Conservation (phyloP, 83 land plant species). For the Thuja plicata region DNA sequence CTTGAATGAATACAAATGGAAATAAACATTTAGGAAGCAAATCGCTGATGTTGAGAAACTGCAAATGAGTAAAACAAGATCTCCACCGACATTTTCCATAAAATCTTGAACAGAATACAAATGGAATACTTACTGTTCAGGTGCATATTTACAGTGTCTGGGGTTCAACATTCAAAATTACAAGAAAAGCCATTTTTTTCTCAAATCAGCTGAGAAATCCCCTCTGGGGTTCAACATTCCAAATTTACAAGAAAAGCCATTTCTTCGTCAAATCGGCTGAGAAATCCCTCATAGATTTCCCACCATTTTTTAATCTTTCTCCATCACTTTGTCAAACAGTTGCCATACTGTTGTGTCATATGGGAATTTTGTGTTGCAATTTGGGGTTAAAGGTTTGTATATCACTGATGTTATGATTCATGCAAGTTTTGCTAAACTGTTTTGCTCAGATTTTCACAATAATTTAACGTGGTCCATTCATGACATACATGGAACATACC, state of each 20-base stretch:
- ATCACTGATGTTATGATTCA: too few species aligned
- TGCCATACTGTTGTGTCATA: neutral
- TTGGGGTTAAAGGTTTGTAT: too few species aligned
- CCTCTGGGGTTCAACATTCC: neutral
- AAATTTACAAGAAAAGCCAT: neutral
- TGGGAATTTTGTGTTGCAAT: too few species aligned
- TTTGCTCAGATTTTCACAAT: too few species aligned
- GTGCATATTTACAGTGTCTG: neutral
- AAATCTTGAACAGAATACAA: neutral
- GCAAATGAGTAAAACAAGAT: neutral
- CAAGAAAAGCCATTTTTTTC: neutral
- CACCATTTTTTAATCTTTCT: too few species aligned
- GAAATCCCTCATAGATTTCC: neutral
- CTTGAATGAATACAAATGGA: neutral
- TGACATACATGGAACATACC: too few species aligned
- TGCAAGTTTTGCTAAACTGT: too few species aligned
- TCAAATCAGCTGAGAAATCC: neutral
- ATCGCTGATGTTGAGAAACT: slow-evolving; percentile 39
- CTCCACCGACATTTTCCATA: neutral
- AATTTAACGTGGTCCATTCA: too few species aligned
- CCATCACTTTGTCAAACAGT: too few species aligned
- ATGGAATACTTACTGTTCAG: neutral
- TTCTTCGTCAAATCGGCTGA: neutral
- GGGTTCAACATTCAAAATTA: neutral
- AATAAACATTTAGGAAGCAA: slow-evolving; percentile 56